These are phyloP conservation scores for Diutina mesorugosa DNA, from an alignment of 1,139 yeast species.

Conservation along the genomic window DNA sequence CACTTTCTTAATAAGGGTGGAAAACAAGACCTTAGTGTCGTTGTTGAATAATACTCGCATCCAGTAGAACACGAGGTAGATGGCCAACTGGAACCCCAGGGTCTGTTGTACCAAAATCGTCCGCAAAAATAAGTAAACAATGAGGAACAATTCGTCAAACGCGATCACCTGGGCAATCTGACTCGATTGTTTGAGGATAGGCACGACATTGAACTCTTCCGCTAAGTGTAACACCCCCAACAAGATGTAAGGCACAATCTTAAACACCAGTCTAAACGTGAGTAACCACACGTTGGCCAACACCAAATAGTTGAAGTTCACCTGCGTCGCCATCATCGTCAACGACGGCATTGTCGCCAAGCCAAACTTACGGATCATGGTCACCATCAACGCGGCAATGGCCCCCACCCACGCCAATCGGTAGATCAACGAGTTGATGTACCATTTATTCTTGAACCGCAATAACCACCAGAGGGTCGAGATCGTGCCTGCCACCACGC, in stretches of 20 bases:
- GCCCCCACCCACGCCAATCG: conserved; percentile 46
- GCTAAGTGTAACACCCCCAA: conserved; percentile 47
- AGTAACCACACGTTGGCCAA: conserved; percentile 48
- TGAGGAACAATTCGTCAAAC: conserved; percentile 44
- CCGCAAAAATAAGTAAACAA: conserved; percentile 40
- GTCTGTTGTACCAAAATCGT: conserved; percentile 52
- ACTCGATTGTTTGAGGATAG: conserved; percentile 25
- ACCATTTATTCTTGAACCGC: conserved; percentile 29
- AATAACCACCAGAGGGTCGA: conserved; percentile 34
- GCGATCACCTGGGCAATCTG: conserved; percentile 39
- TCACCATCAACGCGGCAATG: conserved; percentile 36
- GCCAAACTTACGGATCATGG: conserved; percentile 48
- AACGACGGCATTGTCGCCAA: conserved; percentile 38
- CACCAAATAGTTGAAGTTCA: conserved; percentile 52
- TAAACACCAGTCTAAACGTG: conserved; percentile 54
- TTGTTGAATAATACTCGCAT: conserved; percentile 45
- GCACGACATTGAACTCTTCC: conserved; percentile 22
- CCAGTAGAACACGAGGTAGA: conserved; percentile 55
- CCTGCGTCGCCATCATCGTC: conserved; percentile 48
- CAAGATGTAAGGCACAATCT: conserved; percentile 45
- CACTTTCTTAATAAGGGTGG: conserved; percentile 24
- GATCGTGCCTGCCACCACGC: conserved; percentile 37
- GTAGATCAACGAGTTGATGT: conserved; percentile 35
- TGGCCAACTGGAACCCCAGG: conserved; percentile 52
- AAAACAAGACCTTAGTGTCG: conserved; percentile 33